Conservation (phyloP, 192 early-diverging fungal species). For the Backusella mclennaniae region DNA sequence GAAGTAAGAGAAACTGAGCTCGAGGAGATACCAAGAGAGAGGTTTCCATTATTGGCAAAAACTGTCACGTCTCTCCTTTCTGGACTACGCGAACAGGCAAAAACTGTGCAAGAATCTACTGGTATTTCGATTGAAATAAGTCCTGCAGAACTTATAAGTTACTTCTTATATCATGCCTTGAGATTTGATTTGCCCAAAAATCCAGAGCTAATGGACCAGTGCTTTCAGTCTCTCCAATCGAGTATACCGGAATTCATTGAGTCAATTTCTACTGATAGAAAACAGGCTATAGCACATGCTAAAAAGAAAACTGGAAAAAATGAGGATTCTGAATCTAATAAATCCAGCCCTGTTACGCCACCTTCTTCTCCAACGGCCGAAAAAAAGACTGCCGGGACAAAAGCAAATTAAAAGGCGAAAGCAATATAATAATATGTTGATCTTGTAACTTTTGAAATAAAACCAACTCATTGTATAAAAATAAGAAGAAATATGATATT, state of each 20-base stretch:
- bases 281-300: conserved; percentile 10
- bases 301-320: background rate
- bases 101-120: background rate
- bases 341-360: background rate
- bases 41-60: background rate
- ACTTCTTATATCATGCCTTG: conserved; percentile 13
- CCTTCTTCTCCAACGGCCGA: conserved; percentile 4
- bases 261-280: background rate
- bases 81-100: conserved; percentile 3
- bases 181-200: conserved; percentile 7
- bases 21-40: background rate
- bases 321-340: background rate
- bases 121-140: conserved; percentile 10
- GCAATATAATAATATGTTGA: background rate
- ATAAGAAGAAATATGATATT: background rate
- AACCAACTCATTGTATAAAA: background rate
- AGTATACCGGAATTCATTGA: conserved; percentile 11
- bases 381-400: background rate
- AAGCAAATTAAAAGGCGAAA: background rate
- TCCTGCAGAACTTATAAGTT: conserved; percentile 14
- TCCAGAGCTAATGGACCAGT: background rate
- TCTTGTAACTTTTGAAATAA: conserved; percentile 1
- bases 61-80: background rate
- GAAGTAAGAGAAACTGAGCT: background rate
- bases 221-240: background rate